Percentiles rank a stretch among this genome's conserved stretches.
These are phyloP conservation scores for Hypoxylon cercidicola DNA, from an alignment of 495 filamentous ascomycete genomes.

Conservation along the genomic window DNA sequence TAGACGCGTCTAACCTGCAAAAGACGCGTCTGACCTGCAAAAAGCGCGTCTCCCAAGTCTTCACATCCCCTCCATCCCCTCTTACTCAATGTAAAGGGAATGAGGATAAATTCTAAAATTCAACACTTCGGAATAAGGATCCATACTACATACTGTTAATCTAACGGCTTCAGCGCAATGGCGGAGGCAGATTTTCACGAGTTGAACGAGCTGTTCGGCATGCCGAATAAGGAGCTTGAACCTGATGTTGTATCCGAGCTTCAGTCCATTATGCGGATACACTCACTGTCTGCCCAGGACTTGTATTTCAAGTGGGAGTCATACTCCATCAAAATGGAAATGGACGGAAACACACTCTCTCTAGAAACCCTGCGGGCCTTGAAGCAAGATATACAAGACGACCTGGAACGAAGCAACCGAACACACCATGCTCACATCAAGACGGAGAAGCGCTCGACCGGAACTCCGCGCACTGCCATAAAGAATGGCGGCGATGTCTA, in stretches of 20 bases:
- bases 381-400: conserved; percentile 87
- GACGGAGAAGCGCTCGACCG: conserved; percentile 68
- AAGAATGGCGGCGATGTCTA: conserved; percentile 74
- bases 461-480: conserved; percentile 71
- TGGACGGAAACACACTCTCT: conserved; percentile 75
- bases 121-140: not conserved
- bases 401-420: conserved; percentile 74
- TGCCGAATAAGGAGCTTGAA: conserved; percentile 62
- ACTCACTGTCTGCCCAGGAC: conserved; percentile 79
- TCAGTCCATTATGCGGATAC: conserved; percentile 82
- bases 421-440: conserved; percentile 59
- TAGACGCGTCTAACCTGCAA: conserved; percentile 32
- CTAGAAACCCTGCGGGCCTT: conserved; percentile 76
- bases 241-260: conserved; percentile 81
- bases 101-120: not conserved
- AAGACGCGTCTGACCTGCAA: conserved; percentile 33
- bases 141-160: not conserved
- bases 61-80: not conserved
- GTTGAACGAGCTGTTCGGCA: conserved; percentile 75
- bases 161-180: conserved; percentile 53
- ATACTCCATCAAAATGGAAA: conserved; percentile 89
- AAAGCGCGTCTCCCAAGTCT: conserved; percentile 27
- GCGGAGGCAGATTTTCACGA: conserved; percentile 62
- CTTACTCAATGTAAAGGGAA: conserved; percentile 5
- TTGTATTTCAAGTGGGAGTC: conserved; percentile 98